phyloP scores from a whole-genome alignment of 2,329 filamentous ascomycete species.

The Fusarium sp. region DNA sequence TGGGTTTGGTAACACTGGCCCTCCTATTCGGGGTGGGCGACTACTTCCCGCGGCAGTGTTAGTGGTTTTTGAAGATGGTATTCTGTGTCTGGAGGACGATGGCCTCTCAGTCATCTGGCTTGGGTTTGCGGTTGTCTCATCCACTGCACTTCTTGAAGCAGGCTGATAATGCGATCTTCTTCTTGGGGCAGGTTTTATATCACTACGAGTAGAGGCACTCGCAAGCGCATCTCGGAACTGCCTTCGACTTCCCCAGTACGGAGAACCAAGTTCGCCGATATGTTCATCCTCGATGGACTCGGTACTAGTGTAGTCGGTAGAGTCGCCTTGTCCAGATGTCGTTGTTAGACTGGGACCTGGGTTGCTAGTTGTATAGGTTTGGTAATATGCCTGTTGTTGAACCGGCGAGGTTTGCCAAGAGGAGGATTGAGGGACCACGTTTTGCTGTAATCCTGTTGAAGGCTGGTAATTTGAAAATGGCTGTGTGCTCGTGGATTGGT shows the following conservation, averaged over 20 bases:
- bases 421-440: background rate
- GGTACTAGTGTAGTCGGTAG: background rate
- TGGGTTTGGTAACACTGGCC: background rate
- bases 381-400: background rate
- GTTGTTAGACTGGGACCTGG: background rate
- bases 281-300: background rate
- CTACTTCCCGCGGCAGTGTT: background rate
- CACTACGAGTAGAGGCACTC: background rate
- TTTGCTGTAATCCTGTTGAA: accelerated
- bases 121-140: no score
- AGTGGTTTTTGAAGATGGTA: background rate
- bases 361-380: no score
- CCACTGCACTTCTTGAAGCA: background rate
- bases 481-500: background rate
- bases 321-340: background rate
- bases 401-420: background rate
- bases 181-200: background rate
- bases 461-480: accelerated
- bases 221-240: background rate
- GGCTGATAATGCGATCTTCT: background rate
- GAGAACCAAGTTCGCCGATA: accelerated
- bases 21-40: no score
- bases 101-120: background rate
- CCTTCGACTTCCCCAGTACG: accelerated
- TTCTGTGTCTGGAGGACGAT: background rate